Conservation (phyloP, 768 basidiomycete genomes). For the Infundibulicybe gibba region DNA sequence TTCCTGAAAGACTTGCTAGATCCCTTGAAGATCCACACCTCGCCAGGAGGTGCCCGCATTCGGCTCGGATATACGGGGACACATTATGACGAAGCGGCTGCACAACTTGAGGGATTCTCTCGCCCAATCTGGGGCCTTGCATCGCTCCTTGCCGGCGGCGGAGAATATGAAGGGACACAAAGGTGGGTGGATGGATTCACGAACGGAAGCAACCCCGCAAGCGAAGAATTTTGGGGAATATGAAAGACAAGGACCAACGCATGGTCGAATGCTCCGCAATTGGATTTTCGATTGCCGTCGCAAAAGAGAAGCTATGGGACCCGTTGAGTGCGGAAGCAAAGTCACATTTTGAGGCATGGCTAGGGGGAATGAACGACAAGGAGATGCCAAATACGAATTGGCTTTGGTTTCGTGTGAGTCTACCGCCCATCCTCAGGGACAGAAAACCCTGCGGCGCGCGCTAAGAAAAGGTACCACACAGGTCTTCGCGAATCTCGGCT, state of each 20-base stretch:
- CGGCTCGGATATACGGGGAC: constrained; percentile 68
- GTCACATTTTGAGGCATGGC: constrained; percentile 58
- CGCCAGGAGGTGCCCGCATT: constrained; percentile 68
- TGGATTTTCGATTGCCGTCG: constrained; percentile 67
- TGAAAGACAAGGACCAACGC: constrained; percentile 71
- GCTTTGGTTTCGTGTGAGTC: constrained; percentile 73
- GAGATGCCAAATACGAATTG: constrained; percentile 84
- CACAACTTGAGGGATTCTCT: constrained; percentile 74
- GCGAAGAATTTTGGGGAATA: constrained; percentile 75
- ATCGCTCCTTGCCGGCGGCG: constrained; percentile 62
- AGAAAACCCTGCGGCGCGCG: background rate
- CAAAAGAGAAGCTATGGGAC: constrained; percentile 63
- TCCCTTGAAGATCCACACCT: constrained; percentile 65
- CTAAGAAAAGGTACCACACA: constrained; percentile 15
- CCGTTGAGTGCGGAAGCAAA: constrained; percentile 50
- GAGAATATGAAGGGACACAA: constrained; percentile 50
- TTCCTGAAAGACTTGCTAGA: constrained; percentile 61
- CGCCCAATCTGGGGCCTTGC: constrained; percentile 76
- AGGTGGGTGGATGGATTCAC: constrained; percentile 66
- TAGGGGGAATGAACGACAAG: constrained; percentile 77
- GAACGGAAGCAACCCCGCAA: constrained; percentile 63
- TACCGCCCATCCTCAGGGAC: background rate
- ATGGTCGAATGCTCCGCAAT: constrained; percentile 84
- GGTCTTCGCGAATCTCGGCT: constrained; percentile 75
- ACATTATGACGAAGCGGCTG: constrained; percentile 69